These are phyloP conservation scores for Elaeis guineensis DNA, from an alignment of 176 grass and related monocot species.

Conservation along the genomic window DNA sequence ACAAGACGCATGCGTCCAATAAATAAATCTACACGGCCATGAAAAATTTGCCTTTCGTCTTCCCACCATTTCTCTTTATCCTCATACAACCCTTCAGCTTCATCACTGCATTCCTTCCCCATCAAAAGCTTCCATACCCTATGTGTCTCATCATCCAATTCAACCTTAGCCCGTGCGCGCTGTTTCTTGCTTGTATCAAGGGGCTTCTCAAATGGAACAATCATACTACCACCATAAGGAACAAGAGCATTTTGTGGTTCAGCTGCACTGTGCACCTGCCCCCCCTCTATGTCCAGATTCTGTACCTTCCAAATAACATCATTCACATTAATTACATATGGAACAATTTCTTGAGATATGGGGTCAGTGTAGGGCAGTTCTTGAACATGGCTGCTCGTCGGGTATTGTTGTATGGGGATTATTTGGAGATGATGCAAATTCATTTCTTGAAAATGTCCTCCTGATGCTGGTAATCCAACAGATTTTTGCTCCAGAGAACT, in stretches of 20 bases:
- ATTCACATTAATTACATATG: constrained; percentile 31
- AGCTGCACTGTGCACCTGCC: constrained; percentile 19
- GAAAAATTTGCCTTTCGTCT: constrained; percentile 53
- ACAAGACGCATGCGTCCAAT: constrained; percentile 60
- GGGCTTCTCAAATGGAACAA: constrained; percentile 36
- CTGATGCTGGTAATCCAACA: constrained; percentile 14
- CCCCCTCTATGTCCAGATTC: constrained; percentile 33
- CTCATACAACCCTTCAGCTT: constrained; percentile 31
- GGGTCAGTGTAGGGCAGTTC: constrained; percentile 21
- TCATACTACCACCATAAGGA: constrained; percentile 18
- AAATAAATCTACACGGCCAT: constrained; percentile 56
- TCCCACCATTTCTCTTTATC: constrained; percentile 60
- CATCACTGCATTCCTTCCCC: constrained; percentile 30
- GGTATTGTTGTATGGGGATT: constrained; percentile 3
- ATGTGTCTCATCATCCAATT: constrained; percentile 61
- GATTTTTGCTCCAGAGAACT: not conserved
- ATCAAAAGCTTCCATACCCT: constrained; percentile 76
- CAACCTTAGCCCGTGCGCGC: constrained; percentile 50
- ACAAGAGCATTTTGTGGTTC: constrained; percentile 30
- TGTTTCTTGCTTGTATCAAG: constrained; percentile 37
- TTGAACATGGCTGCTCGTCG: constrained; percentile 11
- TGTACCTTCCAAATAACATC: constrained; percentile 29
- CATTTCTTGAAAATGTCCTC: constrained; percentile 6
- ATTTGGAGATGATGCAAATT: not conserved
- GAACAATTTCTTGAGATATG: constrained; percentile 26